Conservation (phyloP, 2,329 filamentous ascomycete genomes). For the Fusarium euwallaceae region DNA sequence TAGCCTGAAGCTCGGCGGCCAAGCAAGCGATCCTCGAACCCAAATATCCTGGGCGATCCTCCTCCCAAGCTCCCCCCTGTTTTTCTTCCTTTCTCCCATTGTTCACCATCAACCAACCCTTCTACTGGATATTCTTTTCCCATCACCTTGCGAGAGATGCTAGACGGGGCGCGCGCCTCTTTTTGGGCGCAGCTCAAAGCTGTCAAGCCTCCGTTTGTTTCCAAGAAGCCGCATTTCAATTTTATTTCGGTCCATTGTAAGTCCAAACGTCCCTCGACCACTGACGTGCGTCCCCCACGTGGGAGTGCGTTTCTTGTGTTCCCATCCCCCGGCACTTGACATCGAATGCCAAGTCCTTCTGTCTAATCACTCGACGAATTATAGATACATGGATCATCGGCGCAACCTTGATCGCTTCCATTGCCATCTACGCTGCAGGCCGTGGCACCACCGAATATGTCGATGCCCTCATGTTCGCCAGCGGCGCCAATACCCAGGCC, state of each 20-base stretch:
- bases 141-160: constrained; percentile 45
- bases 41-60: constrained; percentile 32
- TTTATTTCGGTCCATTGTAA: constrained; percentile 86
- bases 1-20: constrained; percentile 24
- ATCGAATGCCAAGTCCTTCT: constrained; percentile 13
- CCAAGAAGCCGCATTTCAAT: constrained; percentile 77
- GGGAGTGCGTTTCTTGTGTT: constrained; percentile 28
- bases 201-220: constrained; percentile 69
- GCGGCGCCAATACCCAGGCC: constrained; percentile 89
- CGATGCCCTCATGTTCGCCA: constrained; percentile 90
- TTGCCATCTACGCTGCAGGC: constrained; percentile 77
- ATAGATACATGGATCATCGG: constrained; percentile 84
- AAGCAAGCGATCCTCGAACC: constrained; percentile 16
- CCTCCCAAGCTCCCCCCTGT: constrained; percentile 12
- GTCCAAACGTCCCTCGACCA: constrained; percentile 47
- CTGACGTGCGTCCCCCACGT: constrained; percentile 34
- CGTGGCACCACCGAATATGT: constrained; percentile 78
- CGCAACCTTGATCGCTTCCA: constrained; percentile 78
- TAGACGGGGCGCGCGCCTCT: constrained; percentile 50
- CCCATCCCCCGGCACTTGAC: constrained; percentile 11
- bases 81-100: constrained; percentile 28
- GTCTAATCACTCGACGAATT: constrained; percentile 33
- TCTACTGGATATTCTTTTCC: constrained; percentile 9
- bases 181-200: constrained; percentile 60
- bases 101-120: constrained; percentile 11